A percentile compares a stretch with the other conserved stretches of the same genome.
These are phyloP conservation scores for Carallia pectinifolia DNA, from an alignment of 345 rosid genomes.

Conservation along the genomic window DNA sequence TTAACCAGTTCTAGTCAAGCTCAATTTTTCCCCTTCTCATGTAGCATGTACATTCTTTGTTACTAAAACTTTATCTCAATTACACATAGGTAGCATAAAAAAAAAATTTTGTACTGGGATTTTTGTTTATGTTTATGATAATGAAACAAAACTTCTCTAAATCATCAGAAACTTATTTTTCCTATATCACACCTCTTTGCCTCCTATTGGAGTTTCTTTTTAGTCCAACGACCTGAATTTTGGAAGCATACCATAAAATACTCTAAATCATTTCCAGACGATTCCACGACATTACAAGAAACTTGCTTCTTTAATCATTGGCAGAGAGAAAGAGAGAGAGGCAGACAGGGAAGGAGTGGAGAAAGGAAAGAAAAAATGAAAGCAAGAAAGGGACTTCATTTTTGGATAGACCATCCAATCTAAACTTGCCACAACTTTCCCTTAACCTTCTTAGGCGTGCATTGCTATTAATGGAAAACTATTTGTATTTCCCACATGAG, in stretches of 20 bases:
- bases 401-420: background rate
- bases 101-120: background rate
- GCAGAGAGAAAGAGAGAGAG: no score
- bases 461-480: background rate
- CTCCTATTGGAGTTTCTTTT: no score
- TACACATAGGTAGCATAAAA: background rate
- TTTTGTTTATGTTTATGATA: background rate
- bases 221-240: no score
- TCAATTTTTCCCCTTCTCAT: background rate
- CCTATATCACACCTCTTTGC: no score
- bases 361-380: background rate
- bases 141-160: background rate
- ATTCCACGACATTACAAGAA: no score
- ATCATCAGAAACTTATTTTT: background rate
- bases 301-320: no score
- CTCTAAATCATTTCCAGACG: no score
- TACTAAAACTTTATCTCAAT: background rate
- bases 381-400: background rate
- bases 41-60: background rate
- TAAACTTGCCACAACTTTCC: background rate
- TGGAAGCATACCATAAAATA: no score
- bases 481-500: background rate
- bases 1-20: background rate
- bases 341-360: no score
- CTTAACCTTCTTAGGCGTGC: background rate